Base-by-base conservation (phyloP, 441 rosid species). In the Adansonia gregorii region DNA sequence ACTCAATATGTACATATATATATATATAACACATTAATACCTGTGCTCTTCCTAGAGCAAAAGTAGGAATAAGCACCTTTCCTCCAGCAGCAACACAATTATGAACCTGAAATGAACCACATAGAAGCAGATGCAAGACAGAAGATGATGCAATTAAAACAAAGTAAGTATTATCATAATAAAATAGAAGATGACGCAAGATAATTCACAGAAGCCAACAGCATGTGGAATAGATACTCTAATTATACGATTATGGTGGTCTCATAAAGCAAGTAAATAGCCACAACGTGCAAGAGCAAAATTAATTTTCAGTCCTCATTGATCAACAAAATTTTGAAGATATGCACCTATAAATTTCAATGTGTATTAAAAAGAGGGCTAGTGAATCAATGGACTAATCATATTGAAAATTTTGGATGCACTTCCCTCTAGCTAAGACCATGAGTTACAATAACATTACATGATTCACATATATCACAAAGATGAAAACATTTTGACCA, bases 11-110 rank as follows among this genome's bases (percentile, higher is more conserved):
- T n/a, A 39, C 3, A 39, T 2, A 14, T 19, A 19, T 11, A 68
- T 51, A 27, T 27, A 66, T 27, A 17, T 24, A 15, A 39, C n/a
- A 8, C 59, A 71, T 51, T 24, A 20, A 69, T 73, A 95, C 98
- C 98, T 96, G 99, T 76, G 99, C 99, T 82, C 99, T 90, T 86
- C 98, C 99, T 46, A 96, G 88, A 59, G 99, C 97, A 87, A 96
- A 96, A 76, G 99, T 91, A 63, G 99, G 98, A 79, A 96, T 93
- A 51, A 96, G 91, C 65, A 93, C 99, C 86, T 96, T 96, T 75
- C 99, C 99, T 82, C 98, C 99, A 43, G 86, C 93, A 76, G 94
- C 91, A 79, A 96, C 88, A 81, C 99, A 94, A 76, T 90, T 87
- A 80, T 96, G 99, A 85, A 93, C 98, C 99, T 94, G 73, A 45